phyloP scores from a whole-genome alignment of 164 flowering plant species.

The Dillenia suffruticosa region DNA sequence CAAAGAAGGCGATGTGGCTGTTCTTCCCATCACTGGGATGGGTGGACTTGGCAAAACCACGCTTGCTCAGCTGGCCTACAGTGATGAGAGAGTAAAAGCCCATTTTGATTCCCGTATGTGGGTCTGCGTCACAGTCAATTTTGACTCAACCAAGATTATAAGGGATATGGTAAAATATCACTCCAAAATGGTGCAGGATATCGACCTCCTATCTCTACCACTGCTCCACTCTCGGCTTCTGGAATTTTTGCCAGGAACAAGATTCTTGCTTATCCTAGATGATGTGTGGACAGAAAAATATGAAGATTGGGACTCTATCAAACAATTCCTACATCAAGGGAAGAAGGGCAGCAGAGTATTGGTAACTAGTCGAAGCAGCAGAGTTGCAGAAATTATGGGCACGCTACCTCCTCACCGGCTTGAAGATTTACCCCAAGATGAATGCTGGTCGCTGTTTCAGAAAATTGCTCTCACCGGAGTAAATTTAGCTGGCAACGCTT shows the following conservation, averaged over 20 bases:
- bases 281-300: conserved; percentile 22
- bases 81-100: conserved; percentile 8
- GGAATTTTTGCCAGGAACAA: not conserved
- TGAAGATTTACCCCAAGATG: conserved; percentile 5
- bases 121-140: conserved; percentile 21
- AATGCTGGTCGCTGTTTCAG: conserved; percentile 14
- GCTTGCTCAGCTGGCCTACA: conserved; percentile 17
- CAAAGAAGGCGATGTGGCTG: not conserved
- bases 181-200: no score
- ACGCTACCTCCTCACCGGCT: not conserved
- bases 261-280: conserved; percentile 17
- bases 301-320: conserved; percentile 8
- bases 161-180: not conserved
- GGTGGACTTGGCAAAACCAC: conserved; percentile 30
- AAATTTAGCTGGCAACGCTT: no score
- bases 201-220: no score
- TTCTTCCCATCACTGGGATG: conserved; percentile 20
- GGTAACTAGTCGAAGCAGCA: conserved; percentile 17
- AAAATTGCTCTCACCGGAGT: no score
- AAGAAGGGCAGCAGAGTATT: conserved; percentile 16
- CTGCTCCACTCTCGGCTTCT: no score
- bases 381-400: conserved; percentile 6
- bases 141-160: conserved; percentile 13
- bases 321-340: conserved; percentile 2
- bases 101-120: conserved; percentile 14